Evolutionary conservation across 2,329 filamentous ascomycete genomes (phyloP), one percentile per base, ranked within the genome.

Genomic region (Rhinocladiella similis): DNA sequence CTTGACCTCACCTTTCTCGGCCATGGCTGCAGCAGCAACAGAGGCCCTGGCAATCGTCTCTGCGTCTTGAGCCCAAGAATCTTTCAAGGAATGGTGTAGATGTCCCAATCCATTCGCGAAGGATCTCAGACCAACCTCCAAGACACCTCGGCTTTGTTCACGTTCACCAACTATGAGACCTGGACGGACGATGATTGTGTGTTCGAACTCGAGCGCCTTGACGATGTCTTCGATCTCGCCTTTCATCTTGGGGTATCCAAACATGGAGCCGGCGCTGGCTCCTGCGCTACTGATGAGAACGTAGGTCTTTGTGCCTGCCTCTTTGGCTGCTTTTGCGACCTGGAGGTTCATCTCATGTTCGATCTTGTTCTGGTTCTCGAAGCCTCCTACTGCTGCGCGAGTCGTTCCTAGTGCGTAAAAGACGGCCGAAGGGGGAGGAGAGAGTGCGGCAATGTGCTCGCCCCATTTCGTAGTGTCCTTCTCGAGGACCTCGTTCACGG

Each of bases 261-360:
- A 69, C 1, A 65, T 80, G 73, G 67, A 78, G 74, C 69, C 83
- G n/a, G 76, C 78, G 49, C 72, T 73, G 1, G 66, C 75, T 19
- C 81, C 79, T 0, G 88, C 91, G 29, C 29, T 33, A 12, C 29
- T 33, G 54, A 96, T 80, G 62, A 95, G 85, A 19, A 97, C 86
- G 68, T 88, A 95, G 1, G 87, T 87, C 63, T 84, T 84, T 10
- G 84, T 82, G 35, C 90, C 90, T 1, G 86, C 83, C 3, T 80
- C 81, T 68, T 87, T 90, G 42, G 92, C 90, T 0, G 88, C 85
- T 59, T 82, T 81, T 3, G 90, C 91, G 20, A 96, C 79, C 62
- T 87, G 86, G 47, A 95, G 72, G 73, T 96, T 96, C 43, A 96
- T 79, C 68, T 94, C 91, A 69, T 91, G 84, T 75, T 97, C 93